A percentile compares a stretch with the other conserved stretches of the same genome.
phyloP scores from a whole-genome alignment of 2,329 filamentous ascomycete species.

The Coniella vitis region DNA sequence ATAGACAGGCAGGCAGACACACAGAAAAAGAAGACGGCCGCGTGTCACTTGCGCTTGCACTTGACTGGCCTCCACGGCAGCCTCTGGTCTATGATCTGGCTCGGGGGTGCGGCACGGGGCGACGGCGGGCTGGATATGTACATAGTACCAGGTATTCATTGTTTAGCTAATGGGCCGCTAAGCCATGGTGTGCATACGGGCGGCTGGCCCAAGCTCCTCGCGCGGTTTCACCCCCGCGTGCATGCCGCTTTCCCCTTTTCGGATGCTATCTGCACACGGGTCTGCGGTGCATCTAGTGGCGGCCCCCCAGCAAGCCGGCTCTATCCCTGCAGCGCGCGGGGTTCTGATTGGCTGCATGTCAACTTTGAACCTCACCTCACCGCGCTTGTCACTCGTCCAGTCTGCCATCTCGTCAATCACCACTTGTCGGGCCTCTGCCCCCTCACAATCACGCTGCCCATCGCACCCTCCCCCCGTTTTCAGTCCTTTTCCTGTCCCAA shows the following conservation, averaged over 20 bases:
- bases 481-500: slow-evolving; percentile 7
- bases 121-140: background rate
- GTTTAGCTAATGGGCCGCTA: background rate
- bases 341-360: slow-evolving; percentile 4
- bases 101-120: background rate
- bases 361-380: slow-evolving; percentile 7
- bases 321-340: background rate
- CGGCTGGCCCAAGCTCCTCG: background rate
- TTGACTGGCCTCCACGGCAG: no score
- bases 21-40: no score
- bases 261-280: background rate
- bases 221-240: background rate
- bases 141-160: background rate
- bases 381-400: background rate
- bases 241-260: slow-evolving; percentile 2
- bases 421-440: no score
- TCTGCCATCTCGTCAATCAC: background rate
- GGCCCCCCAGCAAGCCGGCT: background rate
- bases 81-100: no score
- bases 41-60: no score
- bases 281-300: background rate
- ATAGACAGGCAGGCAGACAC: no score
- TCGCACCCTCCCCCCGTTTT: slow-evolving; percentile 2
- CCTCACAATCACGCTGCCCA: slow-evolving; percentile 10
- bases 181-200: background rate